phyloP scores from a whole-genome alignment of 805 yeast species.

The Kluyveromyces aestuarii region DNA sequence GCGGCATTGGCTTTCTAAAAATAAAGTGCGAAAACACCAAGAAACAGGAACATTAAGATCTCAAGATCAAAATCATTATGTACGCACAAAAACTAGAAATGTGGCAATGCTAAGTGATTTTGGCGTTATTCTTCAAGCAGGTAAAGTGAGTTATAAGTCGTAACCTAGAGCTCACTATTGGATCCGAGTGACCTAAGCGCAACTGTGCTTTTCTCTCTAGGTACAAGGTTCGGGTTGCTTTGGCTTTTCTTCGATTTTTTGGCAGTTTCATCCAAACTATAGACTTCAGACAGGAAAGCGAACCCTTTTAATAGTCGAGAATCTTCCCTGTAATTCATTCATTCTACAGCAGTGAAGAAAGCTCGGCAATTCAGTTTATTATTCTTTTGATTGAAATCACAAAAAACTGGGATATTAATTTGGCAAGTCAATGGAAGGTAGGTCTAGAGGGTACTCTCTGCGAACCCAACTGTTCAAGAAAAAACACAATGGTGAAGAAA shows the following conservation, averaged over 20 bases:
- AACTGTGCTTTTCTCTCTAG: not conserved
- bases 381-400: too few species aligned
- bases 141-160: not conserved
- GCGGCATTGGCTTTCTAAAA: too few species aligned
- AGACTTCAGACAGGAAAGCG: not conserved
- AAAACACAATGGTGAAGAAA: constrained; percentile 20
- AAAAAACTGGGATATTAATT: too few species aligned
- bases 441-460: constrained; percentile 20
- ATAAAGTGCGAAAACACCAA: too few species aligned
- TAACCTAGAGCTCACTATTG: not conserved
- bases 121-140: not conserved
- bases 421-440: not conserved
- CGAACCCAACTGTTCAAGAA: constrained; percentile 29
- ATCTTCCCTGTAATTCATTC: too few species aligned
- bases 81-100: not conserved
- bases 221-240: too few species aligned
- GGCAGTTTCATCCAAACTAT: not conserved
- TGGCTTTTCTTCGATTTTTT: not conserved
- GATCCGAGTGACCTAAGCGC: not conserved
- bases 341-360: not conserved
- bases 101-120: not conserved
- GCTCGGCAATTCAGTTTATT: too few species aligned
- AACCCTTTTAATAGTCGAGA: too few species aligned
- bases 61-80: not conserved
- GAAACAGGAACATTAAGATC: not conserved